Evolutionary conservation across 148 eudicot species (phyloP), one percentile per base, ranked within the genome.

Genomic region (Chenopodium formosanum): DNA sequence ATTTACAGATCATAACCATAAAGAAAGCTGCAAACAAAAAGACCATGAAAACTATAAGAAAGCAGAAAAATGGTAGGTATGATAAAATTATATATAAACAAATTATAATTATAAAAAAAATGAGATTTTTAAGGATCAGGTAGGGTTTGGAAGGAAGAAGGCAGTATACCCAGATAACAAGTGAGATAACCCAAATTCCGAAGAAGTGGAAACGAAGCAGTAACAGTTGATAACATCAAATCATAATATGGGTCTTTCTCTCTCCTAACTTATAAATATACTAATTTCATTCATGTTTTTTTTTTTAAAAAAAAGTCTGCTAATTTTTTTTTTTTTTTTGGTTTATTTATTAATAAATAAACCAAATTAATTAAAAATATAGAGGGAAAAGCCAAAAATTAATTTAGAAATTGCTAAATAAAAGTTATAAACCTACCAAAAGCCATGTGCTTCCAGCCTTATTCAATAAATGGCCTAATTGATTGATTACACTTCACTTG

Each of bases 211-310:
- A 89, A 89, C 82, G 73, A 48, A 82, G 78, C 76, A 58, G 86
- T 87, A 88, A 85, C 92, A 76, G 92, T 86, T 83, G 90, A 83
- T 65, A 87, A 79, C 82, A 79, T 56, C 31, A 27, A 56, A 58
- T 40, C 65, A 7, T 47, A 37, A 46, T 34, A 53, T 25, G 52
- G 47, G 73, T 70, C 71, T 37, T 5, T 31, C 75, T 29, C 71
- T 64, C 78, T 23, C 72, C 60, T 67, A 20, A 44, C 78, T 69
- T 25, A 47, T 77, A 46, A 56, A 56, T 50, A 48, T 56, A 16
- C 22, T 64, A 63, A 47, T 27, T 68, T 62, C 53, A 40, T 40
- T 31, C 32, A 31, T 31, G 32, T 31, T 31, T 6, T 40, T 19
- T 53, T 44, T 20, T 58, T 70, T 0, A 17, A 3, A 8, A n/a